Evolutionary conservation across 1,139 yeast species (phyloP).

Genomic region (Pichia sp.): DNA sequence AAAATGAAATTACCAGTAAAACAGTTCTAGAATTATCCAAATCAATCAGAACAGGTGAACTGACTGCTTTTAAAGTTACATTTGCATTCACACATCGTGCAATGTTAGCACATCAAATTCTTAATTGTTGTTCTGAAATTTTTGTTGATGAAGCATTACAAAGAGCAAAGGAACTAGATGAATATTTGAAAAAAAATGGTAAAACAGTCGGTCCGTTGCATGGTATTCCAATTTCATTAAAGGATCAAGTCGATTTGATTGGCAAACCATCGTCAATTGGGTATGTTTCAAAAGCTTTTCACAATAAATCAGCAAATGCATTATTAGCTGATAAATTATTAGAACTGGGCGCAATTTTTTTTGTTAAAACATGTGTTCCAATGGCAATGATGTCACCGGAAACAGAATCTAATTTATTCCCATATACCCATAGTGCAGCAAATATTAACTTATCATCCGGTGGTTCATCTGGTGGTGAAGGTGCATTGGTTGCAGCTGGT

Average conservation of each 20-base stretch:
- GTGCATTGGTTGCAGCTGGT: constrained; percentile 43
- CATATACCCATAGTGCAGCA: constrained; percentile 42
- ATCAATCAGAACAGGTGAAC: constrained; percentile 27
- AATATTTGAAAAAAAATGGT: constrained; percentile 30
- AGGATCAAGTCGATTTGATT: constrained; percentile 41
- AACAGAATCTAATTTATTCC: constrained; percentile 41
- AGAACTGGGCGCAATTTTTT: constrained; percentile 31
- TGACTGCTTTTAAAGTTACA: constrained; percentile 39
- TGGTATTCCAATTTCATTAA: constrained; percentile 59
- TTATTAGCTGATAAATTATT: constrained; percentile 12
- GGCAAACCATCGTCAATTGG: constrained; percentile 42
- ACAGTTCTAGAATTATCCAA: constrained; percentile 8
- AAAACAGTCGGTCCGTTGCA: constrained; percentile 48
- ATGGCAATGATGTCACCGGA: constrained; percentile 51
- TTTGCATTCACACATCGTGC: constrained; percentile 51
- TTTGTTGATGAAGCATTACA: constrained; percentile 34
- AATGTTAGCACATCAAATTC: constrained; percentile 49
- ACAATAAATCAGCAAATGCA: constrained; percentile 29
- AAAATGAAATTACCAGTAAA: constrained; percentile 19
- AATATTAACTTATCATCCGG: constrained; percentile 43
- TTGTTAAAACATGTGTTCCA: constrained; percentile 54
- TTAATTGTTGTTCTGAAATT: constrained; percentile 39
- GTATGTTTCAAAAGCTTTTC: constrained; percentile 29
- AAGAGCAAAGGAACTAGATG: constrained; percentile 43
- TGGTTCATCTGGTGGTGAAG: constrained; percentile 62